Base-by-base conservation (phyloP, 2,329 filamentous ascomycete species). In the Talaromyces sp. region DNA sequence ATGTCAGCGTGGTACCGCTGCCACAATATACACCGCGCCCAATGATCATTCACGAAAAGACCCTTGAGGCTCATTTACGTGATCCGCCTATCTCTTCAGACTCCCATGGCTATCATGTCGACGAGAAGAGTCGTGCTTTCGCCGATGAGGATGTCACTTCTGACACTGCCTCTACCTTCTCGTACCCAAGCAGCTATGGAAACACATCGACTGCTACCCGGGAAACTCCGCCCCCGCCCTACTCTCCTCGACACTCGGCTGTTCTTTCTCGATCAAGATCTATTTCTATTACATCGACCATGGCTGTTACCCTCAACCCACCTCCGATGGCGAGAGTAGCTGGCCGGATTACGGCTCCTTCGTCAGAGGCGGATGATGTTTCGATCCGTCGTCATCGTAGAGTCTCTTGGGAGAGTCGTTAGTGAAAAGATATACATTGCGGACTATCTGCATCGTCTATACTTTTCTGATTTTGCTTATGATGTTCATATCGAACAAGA, bases 131-230 rank as follows among this genome's bases (percentile, higher is more conserved):
- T 17, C 60, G 55, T 36, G 58, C 65, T 27, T 50, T 63, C 14
- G 66, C 66, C 52, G 61, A 69, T 33, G 66, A 70, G 19, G 70
- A 71, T 36, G 58, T 65, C 29, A 65, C 69, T 0, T 71, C 71
- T 3, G 73, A 76, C 54, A 66, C 62, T 35, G 75, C 74, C 17
- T 76, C 74, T 3, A 66, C 70, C 10, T 63, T 74, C 45, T 76
- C 74, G 9, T 72, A 73, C 47, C 72, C 72, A 2, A 76, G 73
- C 57, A 75, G 72, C 47, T 75, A 74, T 56, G 74, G 74, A 6
- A 75, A 76, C 51, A 76, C 74, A 3, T 76, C 74, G 0, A 76
- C 74, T 3, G 74, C 73, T 8, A 76, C 74, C 4, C 61, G 71
- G 14, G 73, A 75, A 32, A 75, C 74, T 0, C 74, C 72, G 2